A percentile compares a stretch with the other conserved stretches of the same genome.
Evolutionary conservation across 2,329 filamentous ascomycete species (phyloP).

Genomic region (Dactylellina sp.): DNA sequence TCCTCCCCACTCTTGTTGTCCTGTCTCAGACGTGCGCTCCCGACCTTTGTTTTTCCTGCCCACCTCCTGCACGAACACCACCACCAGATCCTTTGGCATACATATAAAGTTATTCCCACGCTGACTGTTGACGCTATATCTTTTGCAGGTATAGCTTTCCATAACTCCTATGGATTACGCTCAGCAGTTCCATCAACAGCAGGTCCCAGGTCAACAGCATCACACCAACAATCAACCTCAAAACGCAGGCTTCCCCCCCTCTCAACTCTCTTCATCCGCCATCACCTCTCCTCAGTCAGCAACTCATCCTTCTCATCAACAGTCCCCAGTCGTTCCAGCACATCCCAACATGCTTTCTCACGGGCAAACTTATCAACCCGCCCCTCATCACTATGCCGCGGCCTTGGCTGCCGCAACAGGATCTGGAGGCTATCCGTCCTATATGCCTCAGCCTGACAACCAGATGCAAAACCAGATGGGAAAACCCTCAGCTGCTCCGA

Average conservation of each 20-base stretch:
- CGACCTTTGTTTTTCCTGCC: slow-evolving; percentile 43
- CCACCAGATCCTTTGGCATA: slow-evolving; percentile 51
- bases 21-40: slow-evolving; percentile 51
- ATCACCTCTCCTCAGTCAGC: slow-evolving; percentile 55
- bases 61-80: slow-evolving; percentile 25
- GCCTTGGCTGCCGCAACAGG: slow-evolving; percentile 54
- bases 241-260: slow-evolving; percentile 46
- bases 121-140: slow-evolving; percentile 53
- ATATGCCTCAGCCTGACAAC: slow-evolving; percentile 49
- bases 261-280: slow-evolving; percentile 46
- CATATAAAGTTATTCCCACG: slow-evolving; percentile 48
- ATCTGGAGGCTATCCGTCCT: slow-evolving; percentile 48
- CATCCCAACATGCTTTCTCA: slow-evolving; percentile 56
- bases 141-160: slow-evolving; percentile 57
- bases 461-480: slow-evolving; percentile 56
- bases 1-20: slow-evolving; percentile 18
- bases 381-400: slow-evolving; percentile 56
- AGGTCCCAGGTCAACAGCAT: slow-evolving; percentile 55
- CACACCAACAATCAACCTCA: slow-evolving; percentile 54
- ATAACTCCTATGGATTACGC: slow-evolving; percentile 58
- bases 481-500: slow-evolving; percentile 46
- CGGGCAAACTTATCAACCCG: slow-evolving; percentile 48
- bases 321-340: slow-evolving; percentile 49
- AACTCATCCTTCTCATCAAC: slow-evolving; percentile 53
- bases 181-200: slow-evolving; percentile 57